These are phyloP conservation scores for Bothriochloa decipiens DNA, from an alignment of 176 grass and related monocot genomes.

Conservation along the genomic window DNA sequence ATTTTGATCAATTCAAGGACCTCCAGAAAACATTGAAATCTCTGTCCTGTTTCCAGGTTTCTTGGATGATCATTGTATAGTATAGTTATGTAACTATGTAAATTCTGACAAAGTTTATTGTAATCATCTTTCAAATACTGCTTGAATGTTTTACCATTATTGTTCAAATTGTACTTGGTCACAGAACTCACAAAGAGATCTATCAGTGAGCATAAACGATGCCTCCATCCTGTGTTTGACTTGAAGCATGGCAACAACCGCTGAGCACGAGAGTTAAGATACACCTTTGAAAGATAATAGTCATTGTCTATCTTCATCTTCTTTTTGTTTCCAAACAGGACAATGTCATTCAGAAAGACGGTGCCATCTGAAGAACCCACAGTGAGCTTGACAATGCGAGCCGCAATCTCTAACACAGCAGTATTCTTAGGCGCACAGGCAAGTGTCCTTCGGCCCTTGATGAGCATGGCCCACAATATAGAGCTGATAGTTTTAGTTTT, in stretches of 20 bases:
- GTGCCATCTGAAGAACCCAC: conserved; percentile 18
- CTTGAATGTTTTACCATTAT: conserved; percentile 7
- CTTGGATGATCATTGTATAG: conserved; percentile 15
- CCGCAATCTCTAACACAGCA: conserved; percentile 53
- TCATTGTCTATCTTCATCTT: conserved; percentile 32
- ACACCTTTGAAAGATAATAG: conserved; percentile 24
- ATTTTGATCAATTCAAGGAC: conserved; percentile 9
- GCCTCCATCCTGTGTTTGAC: conserved; percentile 51
- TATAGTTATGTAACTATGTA: not conserved
- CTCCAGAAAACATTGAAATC: conserved; percentile 18
- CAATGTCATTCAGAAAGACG: conserved; percentile 42
- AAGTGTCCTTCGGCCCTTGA: conserved; percentile 31
- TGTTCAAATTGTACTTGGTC: conserved; percentile 5
- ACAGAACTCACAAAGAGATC: conserved; percentile 15
- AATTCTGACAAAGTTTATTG: not conserved
- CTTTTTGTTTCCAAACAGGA: conserved; percentile 55
- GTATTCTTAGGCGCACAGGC: conserved; percentile 61
- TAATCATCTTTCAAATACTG: conserved; percentile 4
- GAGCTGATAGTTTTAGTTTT: conserved; percentile 66
- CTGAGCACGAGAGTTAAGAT: conserved; percentile 19
- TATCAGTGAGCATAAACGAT: conserved; percentile 42
- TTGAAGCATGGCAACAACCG: conserved; percentile 40
- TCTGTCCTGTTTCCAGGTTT: not conserved
- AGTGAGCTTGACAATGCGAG: conserved; percentile 36
- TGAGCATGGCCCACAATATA: conserved; percentile 45